Base-by-base conservation (phyloP, 1,284 basidiomycete genomes). In the Termitomyces sp. region DNA sequence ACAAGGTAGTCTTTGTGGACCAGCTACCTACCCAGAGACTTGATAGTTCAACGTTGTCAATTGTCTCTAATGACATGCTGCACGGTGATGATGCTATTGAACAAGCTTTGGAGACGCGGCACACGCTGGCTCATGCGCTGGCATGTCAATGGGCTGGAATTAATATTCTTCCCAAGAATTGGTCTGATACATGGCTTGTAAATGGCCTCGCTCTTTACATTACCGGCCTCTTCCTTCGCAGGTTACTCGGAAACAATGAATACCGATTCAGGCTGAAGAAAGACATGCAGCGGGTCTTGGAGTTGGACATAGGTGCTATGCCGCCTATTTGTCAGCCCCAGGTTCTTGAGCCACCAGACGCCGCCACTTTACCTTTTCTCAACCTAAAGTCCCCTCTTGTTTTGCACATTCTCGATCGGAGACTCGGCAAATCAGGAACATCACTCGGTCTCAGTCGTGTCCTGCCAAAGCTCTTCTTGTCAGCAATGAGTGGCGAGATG, bases 61-160 rank as follows among this genome's bases (percentile, higher is more conserved):
- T 98, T 48, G 76, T 91, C 53, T 88, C 90, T 1, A 81, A 84
- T 47, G 93, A 98, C 67, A 73, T 98, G 9, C 79, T 99, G 3
- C 88, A 98, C 63, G 90, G 93, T 0, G 82, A 92, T 30, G 86
- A 91, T 61, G 86, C 93, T 36, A 94, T 99, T 61, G 97, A 99
- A 66, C 94, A 96, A 68, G 92, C 92, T 1, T 83, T 94, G 63
- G 93, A 98, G 67, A 91, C 94, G 1, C 82, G 95, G 15, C 93
- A 96, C 57, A 77, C 84, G 15, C 80, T 99, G 41, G 82, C 88
- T 28, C 92, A 98, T 66, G 88, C 92, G 1, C 79, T 99, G 39
- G 94, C 94, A 5, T 93, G 87, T 63, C 97, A 99, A 71, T 99
- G 97, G 97, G 81, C 94, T 52, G 96, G 97, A 19, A 88, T 99